Evolutionary conservation across 305 asterid species (phyloP), one percentile per base, ranked within the genome.

Genomic region (Solanum hybrid): DNA sequence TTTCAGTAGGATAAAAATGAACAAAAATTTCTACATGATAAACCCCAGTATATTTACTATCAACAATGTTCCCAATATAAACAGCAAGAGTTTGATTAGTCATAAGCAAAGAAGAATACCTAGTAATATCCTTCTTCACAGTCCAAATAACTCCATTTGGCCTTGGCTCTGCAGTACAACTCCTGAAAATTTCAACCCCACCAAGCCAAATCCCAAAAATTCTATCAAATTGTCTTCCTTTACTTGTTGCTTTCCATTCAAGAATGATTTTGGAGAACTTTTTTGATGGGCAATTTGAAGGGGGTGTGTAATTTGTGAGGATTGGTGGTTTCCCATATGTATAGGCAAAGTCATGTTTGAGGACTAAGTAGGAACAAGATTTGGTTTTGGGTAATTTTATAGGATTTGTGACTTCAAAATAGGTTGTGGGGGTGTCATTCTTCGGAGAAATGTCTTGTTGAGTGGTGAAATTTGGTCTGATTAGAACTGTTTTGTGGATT

Each of bases 121-220:
- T 95, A 10, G 98, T 97, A 84, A 96, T 89, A 87, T 97, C 99
- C 92, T 96, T 97, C 73, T 92, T 82, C 4, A 96, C 98, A 14
- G 98, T 94, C 99, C 99, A 96, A 13, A 94, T 88, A 90, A 93
- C 95, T 24, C 99, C 99, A 84, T 91, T 86, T 32, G 94, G 89
- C 38, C 90, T 91, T 0, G 99, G 99, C 92, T 97, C 99, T 19
- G 98, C 99, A 22, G 99, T 93, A 88, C 99, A 97, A 92, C 99
- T 95, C 31, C 99, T 90, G 64, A 97, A 94, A 37, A 96, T 88
- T 95, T 97, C 99, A 79, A 93, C 98, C 89, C 99, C 99, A 78
- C 97, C 91, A 17, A 96, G 92, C 99, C 99, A 97, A 84, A 97
- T 89, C 17, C 99, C 99, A 86, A 96, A 96, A 34, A 95, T 95